A percentile compares a stretch with the other conserved stretches of the same genome.
Evolutionary conservation across 805 yeast genomes (phyloP).

Genomic region (Zygotorulaspora sp.): DNA sequence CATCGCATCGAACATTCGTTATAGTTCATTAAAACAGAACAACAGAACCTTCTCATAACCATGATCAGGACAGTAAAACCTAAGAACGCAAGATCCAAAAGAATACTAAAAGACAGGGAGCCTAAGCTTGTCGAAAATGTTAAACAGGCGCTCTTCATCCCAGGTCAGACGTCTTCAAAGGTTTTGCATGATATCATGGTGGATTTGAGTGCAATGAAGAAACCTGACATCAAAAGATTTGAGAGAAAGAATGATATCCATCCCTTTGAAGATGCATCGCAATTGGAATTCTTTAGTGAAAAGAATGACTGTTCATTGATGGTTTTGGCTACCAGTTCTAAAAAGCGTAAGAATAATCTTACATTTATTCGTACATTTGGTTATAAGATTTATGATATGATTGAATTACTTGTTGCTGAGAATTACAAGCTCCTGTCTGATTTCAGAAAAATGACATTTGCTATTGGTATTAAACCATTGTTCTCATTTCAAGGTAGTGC

Average conservation of each 20-base stretch:
- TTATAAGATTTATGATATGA: conserved; percentile 87
- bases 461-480: conserved; percentile 90
- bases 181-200: conserved; percentile 82
- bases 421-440: conserved; percentile 71
- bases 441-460: conserved; percentile 74
- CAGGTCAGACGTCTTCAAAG: conserved; percentile 78
- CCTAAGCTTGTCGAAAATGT: conserved; percentile 85
- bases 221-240: conserved; percentile 85
- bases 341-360: conserved; percentile 88
- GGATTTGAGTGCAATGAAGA: conserved; percentile 83
- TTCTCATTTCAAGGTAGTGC: conserved; percentile 88
- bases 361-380: conserved; percentile 88
- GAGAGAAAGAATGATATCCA: conserved; percentile 80
- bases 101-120: conserved; percentile 86
- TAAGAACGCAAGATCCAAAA: conserved; percentile 90
- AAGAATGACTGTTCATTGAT: conserved; percentile 87
- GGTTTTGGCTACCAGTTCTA: conserved; percentile 73
- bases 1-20: conserved; percentile 4
- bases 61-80: conserved; percentile 48
- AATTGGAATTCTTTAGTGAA: conserved; percentile 87
- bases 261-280: conserved; percentile 87
- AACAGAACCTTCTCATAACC: background rate
- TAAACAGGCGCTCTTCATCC: conserved; percentile 85
- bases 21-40: no score
- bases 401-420: conserved; percentile 72